phyloP scores from a whole-genome alignment of 768 basidiomycete genomes.

The Panellus pusillus region DNA sequence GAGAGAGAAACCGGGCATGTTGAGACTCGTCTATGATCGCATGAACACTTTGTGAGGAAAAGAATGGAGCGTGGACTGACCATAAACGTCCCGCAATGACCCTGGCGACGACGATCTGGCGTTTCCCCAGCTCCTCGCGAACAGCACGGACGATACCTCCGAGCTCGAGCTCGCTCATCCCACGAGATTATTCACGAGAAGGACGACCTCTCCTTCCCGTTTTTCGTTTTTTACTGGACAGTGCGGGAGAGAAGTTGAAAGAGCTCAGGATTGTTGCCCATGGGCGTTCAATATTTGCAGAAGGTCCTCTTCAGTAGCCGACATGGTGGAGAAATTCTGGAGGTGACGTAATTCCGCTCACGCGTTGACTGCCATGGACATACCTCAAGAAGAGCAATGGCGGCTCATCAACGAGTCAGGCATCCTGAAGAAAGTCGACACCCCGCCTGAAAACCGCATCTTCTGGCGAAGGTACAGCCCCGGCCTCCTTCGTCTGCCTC shows the following conservation, averaged over 20 bases:
- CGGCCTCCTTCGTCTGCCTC: neutral
- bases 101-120: too few relatives aligned
- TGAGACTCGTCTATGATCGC: too few relatives aligned
- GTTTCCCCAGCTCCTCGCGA: too few relatives aligned
- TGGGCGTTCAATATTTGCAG: conserved; percentile 46
- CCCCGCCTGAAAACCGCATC: conserved; percentile 17
- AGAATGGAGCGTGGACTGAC: too few relatives aligned
- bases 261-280: conserved; percentile 46
- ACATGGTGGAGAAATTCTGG: neutral
- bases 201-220: too few relatives aligned
- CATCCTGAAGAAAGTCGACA: conserved; percentile 42
- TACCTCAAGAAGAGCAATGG: conserved; percentile 79
- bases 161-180: too few relatives aligned
- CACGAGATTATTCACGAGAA: too few relatives aligned
- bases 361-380: conserved; percentile 21
- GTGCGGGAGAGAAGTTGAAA: conserved; percentile 30
- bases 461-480: conserved; percentile 4
- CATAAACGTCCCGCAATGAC: too few relatives aligned
- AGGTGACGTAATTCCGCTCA: neutral
- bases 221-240: conserved; percentile 25
- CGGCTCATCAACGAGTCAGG: conserved; percentile 69
- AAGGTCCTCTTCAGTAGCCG: conserved; percentile 33
- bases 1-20: too few relatives aligned
- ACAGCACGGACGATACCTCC: too few relatives aligned
- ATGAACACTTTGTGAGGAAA: too few relatives aligned